Evolutionary conservation across 139 green algal species (phyloP).

Genomic region (Chlamydomonas schloesseri): DNA sequence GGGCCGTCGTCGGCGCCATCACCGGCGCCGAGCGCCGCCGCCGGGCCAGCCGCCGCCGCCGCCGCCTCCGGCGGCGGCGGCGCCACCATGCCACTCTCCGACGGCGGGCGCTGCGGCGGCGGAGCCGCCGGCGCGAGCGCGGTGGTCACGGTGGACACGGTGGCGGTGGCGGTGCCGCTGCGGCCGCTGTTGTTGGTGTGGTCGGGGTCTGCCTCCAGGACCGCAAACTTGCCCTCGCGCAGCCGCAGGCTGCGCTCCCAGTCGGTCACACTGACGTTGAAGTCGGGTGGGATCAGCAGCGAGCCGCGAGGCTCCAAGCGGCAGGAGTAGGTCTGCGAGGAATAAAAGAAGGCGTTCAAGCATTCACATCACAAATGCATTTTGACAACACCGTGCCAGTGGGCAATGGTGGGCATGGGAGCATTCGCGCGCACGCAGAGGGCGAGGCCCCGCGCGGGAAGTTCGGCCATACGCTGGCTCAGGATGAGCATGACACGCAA

Average conservation of each 20-base stretch:
- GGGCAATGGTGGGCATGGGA: too few relatives aligned
- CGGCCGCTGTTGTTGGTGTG: neutral
- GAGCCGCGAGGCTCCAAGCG: constrained; percentile 79
- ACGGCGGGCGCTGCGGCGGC: neutral
- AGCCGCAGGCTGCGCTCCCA: constrained; percentile 84
- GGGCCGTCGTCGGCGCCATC: neutral
- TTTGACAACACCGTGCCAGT: too few relatives aligned
- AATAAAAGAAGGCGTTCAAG: neutral
- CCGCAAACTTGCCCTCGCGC: constrained; percentile 42
- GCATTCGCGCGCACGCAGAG: too few relatives aligned
- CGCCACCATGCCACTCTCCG: neutral
- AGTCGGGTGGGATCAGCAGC: constrained; percentile 84
- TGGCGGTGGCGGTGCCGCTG: neutral
- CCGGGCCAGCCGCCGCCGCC: neutral
- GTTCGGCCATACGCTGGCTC: too few relatives aligned
- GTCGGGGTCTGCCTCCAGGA: constrained; percentile 45
- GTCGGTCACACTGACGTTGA: constrained; percentile 86
- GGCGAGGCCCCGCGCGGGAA: too few relatives aligned
- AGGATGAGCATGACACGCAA: too few relatives aligned
- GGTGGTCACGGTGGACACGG: neutral
- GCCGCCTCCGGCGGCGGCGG: neutral
- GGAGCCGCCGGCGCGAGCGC: neutral
- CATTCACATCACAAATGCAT: too few relatives aligned
- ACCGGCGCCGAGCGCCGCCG: neutral
- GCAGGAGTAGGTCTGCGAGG: constrained; percentile 68